These are phyloP conservation scores for Colletotrichum sp. DNA, from an alignment of 2,329 filamentous ascomycete species.

Conservation along the genomic window DNA sequence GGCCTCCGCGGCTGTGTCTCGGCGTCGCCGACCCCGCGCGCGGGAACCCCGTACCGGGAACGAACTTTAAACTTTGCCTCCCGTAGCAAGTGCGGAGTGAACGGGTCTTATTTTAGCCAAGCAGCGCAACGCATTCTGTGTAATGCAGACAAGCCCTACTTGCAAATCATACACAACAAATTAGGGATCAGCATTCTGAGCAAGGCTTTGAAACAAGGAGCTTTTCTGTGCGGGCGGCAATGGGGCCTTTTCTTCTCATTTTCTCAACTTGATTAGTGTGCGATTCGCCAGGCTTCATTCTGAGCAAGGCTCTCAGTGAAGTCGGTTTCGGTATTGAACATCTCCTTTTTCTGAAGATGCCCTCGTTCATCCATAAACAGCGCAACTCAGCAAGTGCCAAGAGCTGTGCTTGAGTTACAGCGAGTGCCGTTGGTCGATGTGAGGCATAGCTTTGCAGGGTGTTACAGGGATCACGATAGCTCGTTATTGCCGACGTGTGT, in stretches of 20 bases:
- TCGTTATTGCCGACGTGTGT: neutral
- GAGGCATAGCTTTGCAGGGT: neutral
- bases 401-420: neutral
- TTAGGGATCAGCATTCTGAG: neutral
- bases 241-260: neutral
- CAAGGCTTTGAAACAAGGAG: neutral
- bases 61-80: neutral
- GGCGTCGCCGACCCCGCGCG: neutral
- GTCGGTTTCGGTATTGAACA: neutral
- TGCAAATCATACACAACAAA: neutral
- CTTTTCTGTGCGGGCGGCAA: neutral
- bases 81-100: neutral
- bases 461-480: neutral
- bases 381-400: neutral
- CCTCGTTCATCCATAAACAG: neutral
- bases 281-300: neutral
- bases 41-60: neutral
- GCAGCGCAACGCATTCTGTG: neutral
- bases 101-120: neutral
- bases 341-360: neutral
- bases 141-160: accelerated
- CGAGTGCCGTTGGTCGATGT: neutral
- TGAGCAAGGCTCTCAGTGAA: neutral
- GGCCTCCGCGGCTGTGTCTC: neutral
- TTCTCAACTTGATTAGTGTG: neutral